Percentiles rank a stretch among this genome's conserved stretches.
Conservation (phyloP, 371 early-diverging fungal genomes). For the Smittium culicis region DNA sequence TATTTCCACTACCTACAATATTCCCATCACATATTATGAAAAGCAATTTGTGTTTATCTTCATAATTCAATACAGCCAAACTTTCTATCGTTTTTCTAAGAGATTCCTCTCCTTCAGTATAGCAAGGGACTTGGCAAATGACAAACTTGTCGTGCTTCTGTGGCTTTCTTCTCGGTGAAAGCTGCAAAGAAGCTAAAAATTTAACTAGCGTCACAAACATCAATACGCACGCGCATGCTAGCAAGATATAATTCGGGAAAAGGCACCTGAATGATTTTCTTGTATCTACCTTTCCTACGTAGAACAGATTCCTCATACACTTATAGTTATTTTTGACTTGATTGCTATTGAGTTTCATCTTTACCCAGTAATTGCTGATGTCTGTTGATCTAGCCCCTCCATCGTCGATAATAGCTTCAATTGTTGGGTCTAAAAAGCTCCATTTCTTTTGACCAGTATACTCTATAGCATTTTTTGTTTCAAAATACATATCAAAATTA, state of each 20-base stretch:
- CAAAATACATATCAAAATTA: conserved; percentile 44
- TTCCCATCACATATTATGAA: conserved; percentile 82
- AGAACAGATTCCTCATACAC: conserved; percentile 57
- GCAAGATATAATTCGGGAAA: conserved; percentile 73
- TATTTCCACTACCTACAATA: conserved; percentile 92
- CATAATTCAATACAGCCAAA: conserved; percentile 72
- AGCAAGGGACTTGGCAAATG: conserved; percentile 88
- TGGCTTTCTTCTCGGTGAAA: conserved; percentile 53
- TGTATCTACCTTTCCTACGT: conserved; percentile 66
- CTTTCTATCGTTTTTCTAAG: conserved; percentile 85
- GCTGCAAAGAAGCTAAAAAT: conserved; percentile 78
- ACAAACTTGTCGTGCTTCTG: conserved; percentile 82
- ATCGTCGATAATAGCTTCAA: conserved; percentile 25
- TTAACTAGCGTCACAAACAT: conserved; percentile 71
- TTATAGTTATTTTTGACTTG: conserved; percentile 22
- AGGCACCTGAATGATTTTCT: conserved; percentile 69
- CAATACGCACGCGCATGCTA: conserved; percentile 65
- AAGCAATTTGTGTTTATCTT: conserved; percentile 84
- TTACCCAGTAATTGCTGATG: conserved; percentile 29
- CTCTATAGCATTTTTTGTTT: conserved; percentile 25
- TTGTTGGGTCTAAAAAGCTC: conserved; percentile 46
- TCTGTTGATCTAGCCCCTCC: conserved; percentile 23
- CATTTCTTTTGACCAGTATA: conserved; percentile 42
- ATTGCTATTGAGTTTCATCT: conserved; percentile 14
- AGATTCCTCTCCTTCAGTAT: conserved; percentile 88